Evolutionary conservation across 2,329 filamentous ascomycete species (phyloP).

Genomic region (Plectosphaerella plurivora): DNA sequence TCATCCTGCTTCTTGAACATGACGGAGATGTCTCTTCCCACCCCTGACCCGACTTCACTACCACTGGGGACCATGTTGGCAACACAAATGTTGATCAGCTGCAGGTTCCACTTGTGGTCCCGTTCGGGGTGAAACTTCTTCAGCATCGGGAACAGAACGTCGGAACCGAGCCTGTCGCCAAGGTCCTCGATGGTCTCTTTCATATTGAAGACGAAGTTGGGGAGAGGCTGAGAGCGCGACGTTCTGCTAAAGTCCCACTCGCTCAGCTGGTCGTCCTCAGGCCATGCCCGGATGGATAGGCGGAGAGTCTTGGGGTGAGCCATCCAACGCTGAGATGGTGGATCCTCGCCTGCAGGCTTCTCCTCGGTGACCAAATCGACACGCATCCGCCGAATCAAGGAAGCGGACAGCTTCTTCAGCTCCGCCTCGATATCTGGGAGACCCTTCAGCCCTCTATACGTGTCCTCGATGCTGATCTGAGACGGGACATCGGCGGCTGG

Average conservation of each 20-base stretch:
- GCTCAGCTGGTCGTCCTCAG: conserved; percentile 32
- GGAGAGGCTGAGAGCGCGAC: conserved; percentile 71
- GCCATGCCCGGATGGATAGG: conserved; percentile 66
- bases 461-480: conserved; percentile 94
- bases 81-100: conserved; percentile 80
- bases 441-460: conserved; percentile 68
- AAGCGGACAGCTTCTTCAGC: conserved; percentile 62
- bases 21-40: conserved; percentile 70
- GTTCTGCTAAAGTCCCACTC: conserved; percentile 61
- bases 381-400: conserved; percentile 74
- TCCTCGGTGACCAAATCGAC: conserved; percentile 63
- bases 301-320: conserved; percentile 79
- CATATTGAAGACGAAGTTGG: conserved; percentile 67
- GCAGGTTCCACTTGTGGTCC: conserved; percentile 68
- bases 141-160: conserved; percentile 68
- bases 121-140: conserved; percentile 66
- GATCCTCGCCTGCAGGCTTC: conserved; percentile 22
- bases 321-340: conserved; percentile 54
- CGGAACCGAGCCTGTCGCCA: conserved; percentile 64
- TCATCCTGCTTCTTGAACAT: conserved; percentile 80
- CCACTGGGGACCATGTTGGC: conserved; percentile 71
- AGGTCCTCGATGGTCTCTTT: conserved; percentile 53
- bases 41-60: conserved; percentile 42
- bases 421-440: conserved; percentile 62
- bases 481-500: conserved; percentile 67